These are phyloP conservation scores for Cladophialophora exuberans DNA, from an alignment of 2,329 filamentous ascomycete species.

Conservation along the genomic window DNA sequence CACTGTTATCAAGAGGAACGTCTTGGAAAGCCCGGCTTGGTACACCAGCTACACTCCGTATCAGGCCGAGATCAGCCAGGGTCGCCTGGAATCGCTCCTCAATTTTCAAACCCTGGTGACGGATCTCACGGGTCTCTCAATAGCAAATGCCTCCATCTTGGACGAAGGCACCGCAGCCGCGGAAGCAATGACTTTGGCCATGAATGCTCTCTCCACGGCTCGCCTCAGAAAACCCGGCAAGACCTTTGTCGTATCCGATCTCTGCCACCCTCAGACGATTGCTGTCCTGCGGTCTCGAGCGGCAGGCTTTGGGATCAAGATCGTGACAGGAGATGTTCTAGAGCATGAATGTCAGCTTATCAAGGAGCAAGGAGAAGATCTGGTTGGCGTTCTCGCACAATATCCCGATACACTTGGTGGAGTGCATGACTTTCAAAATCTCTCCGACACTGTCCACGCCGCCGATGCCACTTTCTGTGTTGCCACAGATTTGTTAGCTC, in stretches of 20 bases:
- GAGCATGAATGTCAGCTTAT: conserved; percentile 67
- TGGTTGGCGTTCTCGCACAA: conserved; percentile 90
- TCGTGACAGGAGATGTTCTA: conserved; percentile 73
- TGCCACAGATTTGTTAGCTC: conserved; percentile 83
- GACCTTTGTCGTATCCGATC: conserved; percentile 80
- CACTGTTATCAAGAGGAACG: conserved; percentile 87
- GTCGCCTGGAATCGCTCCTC: conserved; percentile 84
- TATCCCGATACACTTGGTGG: conserved; percentile 89
- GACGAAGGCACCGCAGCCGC: conserved; percentile 92
- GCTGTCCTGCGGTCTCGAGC: conserved; percentile 82
- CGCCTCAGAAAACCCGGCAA: conserved; percentile 76
- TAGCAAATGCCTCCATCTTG: conserved; percentile 87
- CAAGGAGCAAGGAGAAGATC: conserved; percentile 73
- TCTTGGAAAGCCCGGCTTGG: conserved; percentile 92
- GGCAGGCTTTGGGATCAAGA: conserved; percentile 84
- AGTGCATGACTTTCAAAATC: conserved; percentile 71
- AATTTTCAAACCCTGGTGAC: conserved; percentile 95
- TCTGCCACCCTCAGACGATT: conserved; percentile 83
- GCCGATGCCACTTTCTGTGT: conserved; percentile 80
- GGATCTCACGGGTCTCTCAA: conserved; percentile 82
- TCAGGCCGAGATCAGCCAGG: conserved; percentile 96
- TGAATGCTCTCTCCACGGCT: conserved; percentile 72
- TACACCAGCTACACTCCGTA: conserved; percentile 98
- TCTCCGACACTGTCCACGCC: conserved; percentile 78
- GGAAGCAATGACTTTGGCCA: conserved; percentile 92